Evolutionary conservation across 2,329 filamentous ascomycete genomes (phyloP).

Genomic region (Thielaviopsis ethacetica): DNA sequence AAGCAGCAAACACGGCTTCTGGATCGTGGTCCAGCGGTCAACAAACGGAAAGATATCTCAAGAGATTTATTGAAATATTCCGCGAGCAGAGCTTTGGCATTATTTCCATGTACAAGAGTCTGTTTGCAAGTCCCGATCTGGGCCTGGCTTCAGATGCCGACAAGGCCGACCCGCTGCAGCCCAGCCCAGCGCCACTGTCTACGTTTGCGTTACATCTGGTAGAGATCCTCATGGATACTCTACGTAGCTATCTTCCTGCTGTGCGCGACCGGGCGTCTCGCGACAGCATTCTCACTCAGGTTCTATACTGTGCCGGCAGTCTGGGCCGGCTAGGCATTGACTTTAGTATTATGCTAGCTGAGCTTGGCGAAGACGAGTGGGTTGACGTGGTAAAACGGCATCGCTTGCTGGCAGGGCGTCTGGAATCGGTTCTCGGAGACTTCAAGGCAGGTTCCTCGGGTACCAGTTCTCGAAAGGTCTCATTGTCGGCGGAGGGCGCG

Average conservation of each 20-base stretch:
- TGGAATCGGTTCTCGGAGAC: constrained; percentile 51
- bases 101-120: constrained; percentile 82
- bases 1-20: constrained; percentile 24
- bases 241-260: constrained; percentile 62
- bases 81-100: constrained; percentile 95
- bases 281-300: constrained; percentile 81
- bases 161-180: constrained; percentile 29
- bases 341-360: constrained; percentile 63
- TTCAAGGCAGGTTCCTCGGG: constrained; percentile 20
- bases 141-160: constrained; percentile 7
- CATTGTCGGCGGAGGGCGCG: background rate
- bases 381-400: constrained; percentile 80
- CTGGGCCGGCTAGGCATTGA: constrained; percentile 80
- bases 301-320: constrained; percentile 84
- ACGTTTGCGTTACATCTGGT: constrained; percentile 77
- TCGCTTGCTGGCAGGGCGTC: constrained; percentile 61
- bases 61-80: constrained; percentile 93
- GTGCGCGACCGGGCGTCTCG: constrained; percentile 63
- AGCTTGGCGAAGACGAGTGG: constrained; percentile 47
- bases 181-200: constrained; percentile 58
- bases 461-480: constrained; percentile 8
- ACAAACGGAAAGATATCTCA: constrained; percentile 86
- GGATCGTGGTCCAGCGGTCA: constrained; percentile 53
- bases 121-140: constrained; percentile 42
- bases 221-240: constrained; percentile 60